A percentile compares a stretch with the other conserved stretches of the same genome.
Conservation (phyloP, 2,329 filamentous ascomycete species). For the Thielaviopsis ethacetica region DNA sequence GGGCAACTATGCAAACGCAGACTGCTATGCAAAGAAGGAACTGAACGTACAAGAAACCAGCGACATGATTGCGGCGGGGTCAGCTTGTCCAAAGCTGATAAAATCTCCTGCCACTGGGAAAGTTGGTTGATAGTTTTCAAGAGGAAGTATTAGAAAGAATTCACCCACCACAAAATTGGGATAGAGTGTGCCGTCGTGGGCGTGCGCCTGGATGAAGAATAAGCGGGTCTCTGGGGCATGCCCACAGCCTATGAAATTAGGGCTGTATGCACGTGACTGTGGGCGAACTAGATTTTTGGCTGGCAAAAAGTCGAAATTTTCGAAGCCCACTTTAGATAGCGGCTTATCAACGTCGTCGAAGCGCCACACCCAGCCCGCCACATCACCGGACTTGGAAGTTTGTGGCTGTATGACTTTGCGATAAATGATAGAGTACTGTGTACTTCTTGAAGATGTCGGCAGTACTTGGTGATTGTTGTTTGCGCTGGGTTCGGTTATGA, state of each 20-base stretch:
- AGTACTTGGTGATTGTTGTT: no score
- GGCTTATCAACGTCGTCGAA: neutral
- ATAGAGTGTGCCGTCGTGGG: constrained; percentile 8
- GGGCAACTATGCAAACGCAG: neutral
- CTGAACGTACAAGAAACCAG: constrained; percentile 12
- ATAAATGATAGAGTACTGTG: no score
- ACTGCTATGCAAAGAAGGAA: constrained; percentile 1
- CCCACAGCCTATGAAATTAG: constrained; percentile 12
- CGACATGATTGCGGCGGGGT: constrained; percentile 20
- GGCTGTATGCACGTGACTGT: constrained; percentile 13
- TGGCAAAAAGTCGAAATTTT: neutral
- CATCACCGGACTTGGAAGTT: no score
- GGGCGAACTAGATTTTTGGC: neutral
- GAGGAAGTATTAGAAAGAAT: constrained; percentile 11
- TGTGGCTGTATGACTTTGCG: no score
- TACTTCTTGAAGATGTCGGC: no score
- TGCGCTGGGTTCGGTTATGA: no score
- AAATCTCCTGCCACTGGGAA: constrained; percentile 13
- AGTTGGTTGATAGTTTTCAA: constrained; percentile 12
- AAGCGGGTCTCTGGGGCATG: constrained; percentile 12
- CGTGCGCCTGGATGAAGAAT: constrained; percentile 9
- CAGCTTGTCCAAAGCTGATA: constrained; percentile 14
- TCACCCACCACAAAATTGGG: constrained; percentile 9
- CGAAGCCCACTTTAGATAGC: neutral
- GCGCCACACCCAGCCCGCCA: neutral